Evolutionary conservation across 768 basidiomycete genomes (phyloP).

Genomic region (Fomitopsis serialis): DNA sequence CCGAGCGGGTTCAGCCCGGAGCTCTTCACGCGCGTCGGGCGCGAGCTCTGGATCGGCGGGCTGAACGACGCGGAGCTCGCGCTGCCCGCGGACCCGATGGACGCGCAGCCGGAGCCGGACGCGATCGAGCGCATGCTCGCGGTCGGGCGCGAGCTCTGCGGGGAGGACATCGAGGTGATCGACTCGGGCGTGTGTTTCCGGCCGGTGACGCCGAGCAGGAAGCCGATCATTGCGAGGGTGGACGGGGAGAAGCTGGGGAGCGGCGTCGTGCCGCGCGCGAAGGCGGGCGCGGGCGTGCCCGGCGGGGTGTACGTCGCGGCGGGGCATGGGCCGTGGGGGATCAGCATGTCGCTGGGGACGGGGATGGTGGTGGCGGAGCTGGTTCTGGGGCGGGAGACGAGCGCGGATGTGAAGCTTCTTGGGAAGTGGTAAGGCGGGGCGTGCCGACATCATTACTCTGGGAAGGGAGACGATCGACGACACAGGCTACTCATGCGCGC

Average conservation of each 20-base stretch:
- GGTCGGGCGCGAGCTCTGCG: conserved; percentile 13
- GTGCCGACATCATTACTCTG: no score
- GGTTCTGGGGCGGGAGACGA: conserved; percentile 21
- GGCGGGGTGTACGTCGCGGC: conserved; percentile 27
- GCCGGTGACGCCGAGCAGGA: conserved; percentile 25
- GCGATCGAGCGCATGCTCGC: conserved; percentile 10
- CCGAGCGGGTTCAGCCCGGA: conserved; percentile 25
- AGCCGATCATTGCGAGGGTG: conserved; percentile 27
- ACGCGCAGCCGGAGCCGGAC: conserved; percentile 6
- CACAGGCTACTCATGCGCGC: conserved; percentile 8
- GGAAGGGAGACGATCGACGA: no score
- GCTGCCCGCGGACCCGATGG: conserved; percentile 20
- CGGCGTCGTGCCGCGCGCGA: conserved; percentile 11
- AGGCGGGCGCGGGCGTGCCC: conserved; percentile 3
- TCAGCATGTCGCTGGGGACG: conserved; percentile 26
- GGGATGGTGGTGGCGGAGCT: conserved; percentile 26
- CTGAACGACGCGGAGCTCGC: conserved; percentile 20
- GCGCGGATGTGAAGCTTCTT: conserved; percentile 23
- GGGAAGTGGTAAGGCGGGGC: conserved; percentile 17
- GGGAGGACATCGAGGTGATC: conserved; percentile 20
- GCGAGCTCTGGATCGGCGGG: conserved; percentile 29
- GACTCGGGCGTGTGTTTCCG: conserved; percentile 29
- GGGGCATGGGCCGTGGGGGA: conserved; percentile 37
- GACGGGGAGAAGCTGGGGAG: conserved; percentile 22
- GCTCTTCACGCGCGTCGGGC: conserved; percentile 25